Conservation (phyloP, 2,329 filamentous ascomycete genomes). For the Byssoonygena ceratinophila region DNA sequence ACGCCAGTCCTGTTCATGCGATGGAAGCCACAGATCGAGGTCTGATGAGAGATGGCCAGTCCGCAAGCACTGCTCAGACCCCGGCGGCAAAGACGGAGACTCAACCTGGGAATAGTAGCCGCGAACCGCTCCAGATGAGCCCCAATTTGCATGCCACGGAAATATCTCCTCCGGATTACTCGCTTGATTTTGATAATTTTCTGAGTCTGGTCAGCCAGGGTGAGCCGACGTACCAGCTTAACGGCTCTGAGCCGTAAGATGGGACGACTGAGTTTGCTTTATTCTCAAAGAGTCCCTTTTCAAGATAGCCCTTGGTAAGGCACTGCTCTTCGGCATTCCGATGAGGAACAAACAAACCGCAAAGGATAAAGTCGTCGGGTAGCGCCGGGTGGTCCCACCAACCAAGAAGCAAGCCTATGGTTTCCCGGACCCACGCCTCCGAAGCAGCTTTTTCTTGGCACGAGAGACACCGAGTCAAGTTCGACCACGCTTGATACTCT, state of each 20-base stretch:
- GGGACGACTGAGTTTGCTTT: background rate
- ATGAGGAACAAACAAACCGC: no score
- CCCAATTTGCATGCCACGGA: background rate
- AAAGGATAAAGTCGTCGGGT: no score
- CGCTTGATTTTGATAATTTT: constrained; percentile 12
- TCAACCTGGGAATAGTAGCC: background rate
- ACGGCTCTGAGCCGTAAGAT: background rate
- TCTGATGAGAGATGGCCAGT: background rate
- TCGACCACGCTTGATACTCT: no score
- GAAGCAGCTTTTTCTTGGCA: no score
- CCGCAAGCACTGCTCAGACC: background rate
- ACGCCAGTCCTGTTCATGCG: background rate
- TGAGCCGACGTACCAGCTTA: background rate
- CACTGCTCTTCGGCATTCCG: no score
- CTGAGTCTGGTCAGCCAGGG: constrained; percentile 5
- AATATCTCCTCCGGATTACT: constrained; percentile 12
- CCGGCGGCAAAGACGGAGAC: background rate
- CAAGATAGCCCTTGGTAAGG: no score
- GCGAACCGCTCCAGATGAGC: background rate
- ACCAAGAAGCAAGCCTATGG: no score
- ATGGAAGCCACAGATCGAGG: background rate
- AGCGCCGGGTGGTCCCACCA: no score
- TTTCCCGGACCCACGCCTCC: no score
- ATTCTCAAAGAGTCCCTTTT: no score
- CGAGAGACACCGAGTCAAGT: no score